Evolutionary conservation across 768 basidiomycete genomes (phyloP).

Genomic region (Rhodotorula taiwanensis): DNA sequence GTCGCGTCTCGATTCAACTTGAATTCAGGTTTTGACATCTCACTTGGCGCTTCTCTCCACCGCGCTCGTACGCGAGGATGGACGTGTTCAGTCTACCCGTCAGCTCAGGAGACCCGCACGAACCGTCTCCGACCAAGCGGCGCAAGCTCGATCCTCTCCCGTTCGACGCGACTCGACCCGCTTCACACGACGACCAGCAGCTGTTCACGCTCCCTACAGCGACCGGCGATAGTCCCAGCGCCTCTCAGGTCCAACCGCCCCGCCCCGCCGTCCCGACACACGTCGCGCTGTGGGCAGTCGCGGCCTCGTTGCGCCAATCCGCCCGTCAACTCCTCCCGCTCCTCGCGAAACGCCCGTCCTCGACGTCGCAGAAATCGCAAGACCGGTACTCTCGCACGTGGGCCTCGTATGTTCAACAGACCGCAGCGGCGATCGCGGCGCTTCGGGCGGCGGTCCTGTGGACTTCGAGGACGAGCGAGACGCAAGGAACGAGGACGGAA

Average conservation of each 20-base stretch:
- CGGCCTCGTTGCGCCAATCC: slow-evolving; percentile 6
- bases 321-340: background rate
- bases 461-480: slow-evolving; percentile 3
- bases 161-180: background rate
- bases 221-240: no score
- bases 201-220: background rate
- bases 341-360: slow-evolving; percentile 9
- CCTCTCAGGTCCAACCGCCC: background rate
- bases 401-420: background rate
- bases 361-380: slow-evolving; percentile 1
- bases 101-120: background rate
- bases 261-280: background rate
- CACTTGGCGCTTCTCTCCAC: no score
- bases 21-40: no score
- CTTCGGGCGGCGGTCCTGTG: slow-evolving; percentile 1
- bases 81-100: background rate
- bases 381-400: slow-evolving; percentile 4
- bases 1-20: no score
- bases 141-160: background rate
- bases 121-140: background rate
- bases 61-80: background rate
- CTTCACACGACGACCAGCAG: background rate
- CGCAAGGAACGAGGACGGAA: slow-evolving; percentile 7
- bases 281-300: slow-evolving; percentile 6
- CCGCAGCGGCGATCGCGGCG: background rate